Base-by-base conservation (phyloP, 192 early-diverging fungal species). In the Umbelopsis vinacea region DNA sequence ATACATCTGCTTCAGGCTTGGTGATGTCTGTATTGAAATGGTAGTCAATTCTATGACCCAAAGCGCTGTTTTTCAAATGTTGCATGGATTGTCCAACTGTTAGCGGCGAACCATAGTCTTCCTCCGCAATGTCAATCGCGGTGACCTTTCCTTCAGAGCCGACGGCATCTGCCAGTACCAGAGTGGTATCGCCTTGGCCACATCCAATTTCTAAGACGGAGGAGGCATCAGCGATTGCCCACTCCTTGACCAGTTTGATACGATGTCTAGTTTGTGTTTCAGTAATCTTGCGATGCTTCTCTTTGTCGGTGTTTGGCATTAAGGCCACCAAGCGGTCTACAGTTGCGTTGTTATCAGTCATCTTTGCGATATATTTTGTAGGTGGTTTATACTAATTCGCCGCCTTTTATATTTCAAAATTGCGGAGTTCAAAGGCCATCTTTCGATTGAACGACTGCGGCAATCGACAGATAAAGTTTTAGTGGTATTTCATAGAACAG, bases 131-230 rank as follows among this genome's bases (percentile, higher is more conserved):
- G 26, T 68, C 67, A 17, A 68, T 45, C 21, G 10, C 19, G 45
- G 46, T 48, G 10, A 68, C 19, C 1, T 68, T 68, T 35, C 67
- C 67, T 17, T 46, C 47, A 14, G 67, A 14, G 4, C 67, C 67
- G 24, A 68, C 67, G 22, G 67, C 23, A 33, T 68, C 67, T 9
- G 67, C 67, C 10, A 68, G n/a, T 4, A 68, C 67, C 2, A 68
- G 14, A 33, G 43, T 46, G 17, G 67, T 68, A 48, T 68, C 67
- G n/a, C 67, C 67, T n/a, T 68, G 67, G 3, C 67, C 67, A 46
- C 67, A 68, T 48, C 67, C 67, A 29, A 68, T n/a, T 46, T 68
- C 67, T 3, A 68, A 22, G 4, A 68, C 67, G 9, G 67, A 45
- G 1, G 67, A 23, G 19, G 45, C 2, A 19, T 68, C 21, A 8